phyloP scores from a whole-genome alignment of 768 basidiomycete genomes.

The Rhodotorula taiwanensis region DNA sequence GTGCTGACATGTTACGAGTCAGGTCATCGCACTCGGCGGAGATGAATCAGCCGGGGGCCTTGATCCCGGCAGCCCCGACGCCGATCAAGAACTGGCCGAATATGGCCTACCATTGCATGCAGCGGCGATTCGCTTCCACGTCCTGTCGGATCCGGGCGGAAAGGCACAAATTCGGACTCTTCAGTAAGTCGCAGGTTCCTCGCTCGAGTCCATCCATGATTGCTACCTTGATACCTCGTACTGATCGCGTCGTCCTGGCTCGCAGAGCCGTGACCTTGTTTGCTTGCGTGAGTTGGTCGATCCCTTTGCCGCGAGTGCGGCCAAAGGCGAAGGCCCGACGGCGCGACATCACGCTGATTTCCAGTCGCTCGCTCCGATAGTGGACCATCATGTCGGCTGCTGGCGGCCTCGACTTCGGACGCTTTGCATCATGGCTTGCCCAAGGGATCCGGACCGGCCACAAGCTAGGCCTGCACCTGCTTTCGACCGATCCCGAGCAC shows the following conservation, averaged over 20 bases:
- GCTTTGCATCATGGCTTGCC: constrained; percentile 25
- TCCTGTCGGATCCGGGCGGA: constrained; percentile 16
- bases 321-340: no score
- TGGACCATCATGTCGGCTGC: constrained; percentile 13
- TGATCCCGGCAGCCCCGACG: not conserved
- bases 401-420: constrained; percentile 13
- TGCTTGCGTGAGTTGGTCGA: constrained; percentile 8
- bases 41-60: not conserved
- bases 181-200: not conserved
- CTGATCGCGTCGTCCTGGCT: no score
- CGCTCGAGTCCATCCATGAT: not conserved
- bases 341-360: not conserved
- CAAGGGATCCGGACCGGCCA: constrained; percentile 18
- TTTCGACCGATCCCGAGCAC: constrained; percentile 19
- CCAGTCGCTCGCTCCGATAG: not conserved
- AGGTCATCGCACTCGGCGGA: constrained; percentile 23
- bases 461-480: constrained; percentile 24
- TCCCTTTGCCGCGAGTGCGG: not conserved
- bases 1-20: not conserved
- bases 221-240: no score
- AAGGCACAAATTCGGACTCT: constrained; percentile 17
- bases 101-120: constrained; percentile 1
- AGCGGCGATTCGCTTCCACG: constrained; percentile 7
- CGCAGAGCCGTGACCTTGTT: constrained; percentile 8
- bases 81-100: not conserved